Percentiles rank a stretch among this genome's conserved stretches.
Evolutionary conservation across 176 grass and related monocot species (phyloP).

Genomic region (Alopecurus myosuroides): DNA sequence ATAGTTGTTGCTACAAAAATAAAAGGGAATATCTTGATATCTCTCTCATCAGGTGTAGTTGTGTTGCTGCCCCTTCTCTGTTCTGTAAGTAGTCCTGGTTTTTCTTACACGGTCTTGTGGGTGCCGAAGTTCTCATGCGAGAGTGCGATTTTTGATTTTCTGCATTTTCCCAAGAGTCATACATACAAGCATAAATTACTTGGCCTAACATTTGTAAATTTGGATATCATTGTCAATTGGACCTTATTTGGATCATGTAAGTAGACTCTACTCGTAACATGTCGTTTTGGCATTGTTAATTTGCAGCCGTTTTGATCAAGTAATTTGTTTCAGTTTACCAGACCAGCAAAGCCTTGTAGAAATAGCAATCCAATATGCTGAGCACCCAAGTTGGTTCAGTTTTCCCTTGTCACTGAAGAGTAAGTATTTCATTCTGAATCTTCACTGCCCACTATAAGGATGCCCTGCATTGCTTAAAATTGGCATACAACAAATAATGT

Average conservation of each 20-base stretch:
- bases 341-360: constrained; percentile 63
- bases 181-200: not conserved
- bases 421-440: constrained; percentile 30
- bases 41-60: constrained; percentile 78
- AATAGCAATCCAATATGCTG: constrained; percentile 83
- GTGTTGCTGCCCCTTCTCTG: not conserved
- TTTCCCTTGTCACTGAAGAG: constrained; percentile 72
- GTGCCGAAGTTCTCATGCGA: not conserved
- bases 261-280: not conserved
- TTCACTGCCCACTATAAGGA: not conserved
- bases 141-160: not conserved
- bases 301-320: constrained; percentile 91
- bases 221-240: not conserved
- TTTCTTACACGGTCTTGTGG: not conserved
- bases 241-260: not conserved
- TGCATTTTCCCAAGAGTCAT: not conserved
- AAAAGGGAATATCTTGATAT: constrained; percentile 93
- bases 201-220: constrained; percentile 10
- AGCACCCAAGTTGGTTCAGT: constrained; percentile 59
- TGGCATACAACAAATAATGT: not conserved
- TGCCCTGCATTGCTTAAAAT: not conserved
- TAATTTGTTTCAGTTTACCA: constrained; percentile 62
- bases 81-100: not conserved
- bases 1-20: constrained; percentile 98
- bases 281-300: constrained; percentile 8